Evolutionary conservation across 306 rosid genomes (phyloP).

Genomic region (Adenanthera pavonina): DNA sequence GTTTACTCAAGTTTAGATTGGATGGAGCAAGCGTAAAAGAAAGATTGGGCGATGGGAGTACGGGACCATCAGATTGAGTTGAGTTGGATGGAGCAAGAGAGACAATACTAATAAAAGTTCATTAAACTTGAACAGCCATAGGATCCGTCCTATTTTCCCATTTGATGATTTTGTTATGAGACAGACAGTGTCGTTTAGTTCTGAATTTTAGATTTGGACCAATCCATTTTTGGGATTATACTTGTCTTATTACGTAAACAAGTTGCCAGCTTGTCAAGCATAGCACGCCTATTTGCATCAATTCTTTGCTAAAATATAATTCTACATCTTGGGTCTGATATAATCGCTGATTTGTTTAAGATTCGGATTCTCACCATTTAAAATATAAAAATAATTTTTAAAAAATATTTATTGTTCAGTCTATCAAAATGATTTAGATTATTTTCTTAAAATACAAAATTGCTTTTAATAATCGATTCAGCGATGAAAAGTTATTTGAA

Average conservation of each 20-base stretch:
- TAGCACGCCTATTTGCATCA: background rate
- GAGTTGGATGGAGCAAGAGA: background rate
- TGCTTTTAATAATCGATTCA: background rate
- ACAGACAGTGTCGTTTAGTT: too few relatives aligned
- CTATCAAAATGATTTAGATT: background rate
- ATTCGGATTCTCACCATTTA: background rate
- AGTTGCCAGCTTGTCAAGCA: background rate
- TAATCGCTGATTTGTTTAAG: background rate
- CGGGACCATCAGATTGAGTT: conserved; percentile 2
- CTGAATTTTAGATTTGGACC: background rate
- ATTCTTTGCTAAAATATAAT: background rate
- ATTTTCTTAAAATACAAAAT: background rate
- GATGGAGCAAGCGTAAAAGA: background rate
- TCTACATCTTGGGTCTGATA: background rate
- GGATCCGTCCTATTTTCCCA: too few relatives aligned
- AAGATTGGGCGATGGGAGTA: conserved; percentile 4
- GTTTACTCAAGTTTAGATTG: too few relatives aligned
- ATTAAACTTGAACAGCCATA: background rate
- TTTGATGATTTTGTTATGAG: too few relatives aligned
- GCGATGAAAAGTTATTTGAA: background rate
- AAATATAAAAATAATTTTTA: background rate
- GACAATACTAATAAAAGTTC: background rate
- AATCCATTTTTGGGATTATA: background rate
- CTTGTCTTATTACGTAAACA: background rate
- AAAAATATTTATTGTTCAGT: background rate